A percentile compares a stretch with the other conserved stretches of the same genome.
Evolutionary conservation across 2,329 filamentous ascomycete species (phyloP).

Genomic region (Botrytis sinoallii): DNA sequence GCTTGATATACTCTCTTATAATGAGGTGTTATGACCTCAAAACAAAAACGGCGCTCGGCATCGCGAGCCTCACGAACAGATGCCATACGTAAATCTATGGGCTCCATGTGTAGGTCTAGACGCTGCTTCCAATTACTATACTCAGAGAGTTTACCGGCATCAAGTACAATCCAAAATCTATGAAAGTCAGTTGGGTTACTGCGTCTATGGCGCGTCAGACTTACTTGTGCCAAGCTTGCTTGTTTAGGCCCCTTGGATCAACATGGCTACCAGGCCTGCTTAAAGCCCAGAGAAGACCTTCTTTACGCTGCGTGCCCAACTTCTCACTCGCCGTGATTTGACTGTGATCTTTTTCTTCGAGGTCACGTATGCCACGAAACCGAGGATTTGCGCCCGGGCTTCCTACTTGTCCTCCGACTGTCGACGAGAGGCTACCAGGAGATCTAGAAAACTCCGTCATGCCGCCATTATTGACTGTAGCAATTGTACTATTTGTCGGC

Average conservation of each 20-base stretch:
- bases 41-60: conserved; percentile 92
- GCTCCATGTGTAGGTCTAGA: conserved; percentile 94
- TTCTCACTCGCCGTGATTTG: conserved; percentile 53
- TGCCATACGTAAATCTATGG: conserved; percentile 94
- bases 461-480: conserved; percentile 35
- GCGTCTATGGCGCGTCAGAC: conserved; percentile 39
- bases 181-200: conserved; percentile 32
- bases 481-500: conserved; percentile 43
- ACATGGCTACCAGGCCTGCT: conserved; percentile 92
- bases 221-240: conserved; percentile 98
- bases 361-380: conserved; percentile 89
- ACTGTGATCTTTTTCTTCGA: conserved; percentile 76
- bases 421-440: conserved; percentile 51
- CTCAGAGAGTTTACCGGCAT: conserved; percentile 93
- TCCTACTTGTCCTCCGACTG: conserved; percentile 38
- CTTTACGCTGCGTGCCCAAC: conserved; percentile 73
- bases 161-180: conserved; percentile 97
- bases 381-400: conserved; percentile 55
- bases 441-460: conserved; percentile 47
- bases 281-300: conserved; percentile 91
- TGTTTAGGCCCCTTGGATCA: conserved; percentile 91
- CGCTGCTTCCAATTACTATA: conserved; percentile 99
- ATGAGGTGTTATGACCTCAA: conserved; percentile 95
- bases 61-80: conserved; percentile 95
- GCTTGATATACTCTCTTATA: conserved; percentile 97